Base-by-base conservation (phyloP, 2,329 filamentous ascomycete species). In the Talaromyces islandicus region DNA sequence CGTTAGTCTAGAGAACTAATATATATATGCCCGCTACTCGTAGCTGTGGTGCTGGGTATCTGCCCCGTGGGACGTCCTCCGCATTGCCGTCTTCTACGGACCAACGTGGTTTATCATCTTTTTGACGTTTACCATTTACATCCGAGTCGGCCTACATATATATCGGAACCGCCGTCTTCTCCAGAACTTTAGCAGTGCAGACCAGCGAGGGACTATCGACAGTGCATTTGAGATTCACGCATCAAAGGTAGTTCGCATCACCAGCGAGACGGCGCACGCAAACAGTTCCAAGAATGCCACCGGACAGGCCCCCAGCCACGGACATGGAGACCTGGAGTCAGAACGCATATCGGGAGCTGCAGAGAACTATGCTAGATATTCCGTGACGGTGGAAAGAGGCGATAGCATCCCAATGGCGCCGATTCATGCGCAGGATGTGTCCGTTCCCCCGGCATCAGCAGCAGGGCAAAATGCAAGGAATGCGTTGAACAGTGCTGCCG, bases 21-120 rank as follows among this genome's bases (percentile, higher is more conserved):
- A 11, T 6, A 30, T 25, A 24, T 7, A 19, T 19, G 43, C 38
- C 24, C 29, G 17, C 6, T 30, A 29, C 11, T n/a, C n/a, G 51
- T 59, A 83, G 80, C 74, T 94, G 24, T 95, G 90, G 91, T 95
- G 91, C 70, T 94, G 90, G 90, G 80, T 94, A 19, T 77, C 81
- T 1, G 69, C 77, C 2, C 74, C 83, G 4, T 92, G 87, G 83
- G 87, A 90, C 59, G 82, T 87, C 60, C 84, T 90, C 72, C 87
- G 90, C 43, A 86, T 94, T 60, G 83, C 84, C 3, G 83, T 85
- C 29, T 93, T 92, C 70, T 95, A 94, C 59, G 76, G 72, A 2
- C 76, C 75, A 4, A 71, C 77, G 27, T 79, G 77, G 76, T 68
- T 76, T 24, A 67, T 77, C 57, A 75, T 78, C 54, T 65, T 70